Evolutionary conservation across 2,329 filamentous ascomycete genomes (phyloP).

Genomic region (Phyllosticta citriasiana): DNA sequence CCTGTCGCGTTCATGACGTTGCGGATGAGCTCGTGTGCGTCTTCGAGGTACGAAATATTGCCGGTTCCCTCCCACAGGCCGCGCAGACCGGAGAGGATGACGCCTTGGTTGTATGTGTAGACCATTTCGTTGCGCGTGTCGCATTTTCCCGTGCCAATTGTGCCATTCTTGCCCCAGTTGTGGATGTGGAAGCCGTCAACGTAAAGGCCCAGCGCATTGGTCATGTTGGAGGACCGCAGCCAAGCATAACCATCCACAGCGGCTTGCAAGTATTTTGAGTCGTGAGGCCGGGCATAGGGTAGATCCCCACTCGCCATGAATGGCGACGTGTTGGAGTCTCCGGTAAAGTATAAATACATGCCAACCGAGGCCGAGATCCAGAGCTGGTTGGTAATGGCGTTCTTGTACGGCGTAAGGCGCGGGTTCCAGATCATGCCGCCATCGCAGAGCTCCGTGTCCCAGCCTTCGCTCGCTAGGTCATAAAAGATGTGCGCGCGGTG

Average conservation of each 20-base stretch:
- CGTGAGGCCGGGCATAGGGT: conserved; percentile 33
- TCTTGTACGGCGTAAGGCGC: conserved; percentile 74
- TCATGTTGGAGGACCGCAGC: conserved; percentile 74
- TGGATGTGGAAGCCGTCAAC: conserved; percentile 83
- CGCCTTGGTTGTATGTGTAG: conserved; percentile 93
- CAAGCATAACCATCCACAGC: conserved; percentile 72
- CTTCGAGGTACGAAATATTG: conserved; percentile 57
- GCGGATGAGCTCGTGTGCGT: conserved; percentile 68
- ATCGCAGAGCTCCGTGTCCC: conserved; percentile 69
- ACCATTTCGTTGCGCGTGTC: conserved; percentile 79
- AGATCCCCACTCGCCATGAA: conserved; percentile 35
- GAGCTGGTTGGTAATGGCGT: conserved; percentile 89
- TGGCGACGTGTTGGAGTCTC: conserved; percentile 63
- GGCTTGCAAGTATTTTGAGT: conserved; percentile 59
- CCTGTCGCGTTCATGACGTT: conserved; percentile 71
- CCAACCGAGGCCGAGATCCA: conserved; percentile 74
- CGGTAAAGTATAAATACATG: conserved; percentile 87
- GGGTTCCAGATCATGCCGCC: conserved; percentile 93
- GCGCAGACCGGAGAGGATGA: conserved; percentile 71
- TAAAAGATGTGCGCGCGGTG: conserved; percentile 80
- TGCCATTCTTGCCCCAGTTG: conserved; percentile 44
- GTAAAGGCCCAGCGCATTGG: conserved; percentile 62
- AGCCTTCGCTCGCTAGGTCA: conserved; percentile 66
- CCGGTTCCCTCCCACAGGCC: conserved; percentile 73
- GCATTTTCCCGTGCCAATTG: conserved; percentile 60